Percentiles rank a stretch among this genome's conserved stretches.
These are phyloP conservation scores for Trichoderma virens DNA, from an alignment of 495 filamentous ascomycete genomes.

Conservation along the genomic window DNA sequence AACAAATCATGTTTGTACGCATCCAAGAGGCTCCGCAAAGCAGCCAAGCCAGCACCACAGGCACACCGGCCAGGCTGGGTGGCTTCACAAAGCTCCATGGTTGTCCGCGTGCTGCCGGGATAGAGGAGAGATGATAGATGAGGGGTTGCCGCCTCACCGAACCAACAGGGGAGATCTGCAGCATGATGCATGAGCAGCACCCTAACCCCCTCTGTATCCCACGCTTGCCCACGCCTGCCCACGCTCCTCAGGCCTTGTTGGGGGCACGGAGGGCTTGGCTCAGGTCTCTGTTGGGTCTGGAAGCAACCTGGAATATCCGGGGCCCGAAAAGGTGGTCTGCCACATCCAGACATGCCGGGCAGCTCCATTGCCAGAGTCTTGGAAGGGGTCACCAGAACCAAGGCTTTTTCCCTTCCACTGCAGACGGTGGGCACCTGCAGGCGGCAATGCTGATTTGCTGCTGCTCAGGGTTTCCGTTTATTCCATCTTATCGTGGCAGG, in stretches of 20 bases:
- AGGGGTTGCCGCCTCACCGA: background rate
- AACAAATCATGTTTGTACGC: too few relatives aligned
- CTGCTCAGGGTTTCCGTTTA: too few relatives aligned
- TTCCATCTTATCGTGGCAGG: too few relatives aligned
- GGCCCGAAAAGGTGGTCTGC: background rate
- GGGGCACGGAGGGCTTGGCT: background rate
- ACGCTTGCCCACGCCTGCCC: slow-evolving; percentile 8
- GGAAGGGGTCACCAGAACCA: background rate
- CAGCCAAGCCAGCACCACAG: too few relatives aligned
- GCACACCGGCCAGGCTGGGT: too few relatives aligned
- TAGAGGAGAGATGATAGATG: too few relatives aligned
- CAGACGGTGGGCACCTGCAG: background rate
- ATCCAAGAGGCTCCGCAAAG: too few relatives aligned
- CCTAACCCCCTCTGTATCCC: slow-evolving; percentile 1
- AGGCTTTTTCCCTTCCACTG: background rate
- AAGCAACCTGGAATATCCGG: slow-evolving; percentile 7
- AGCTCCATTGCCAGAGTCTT: background rate
- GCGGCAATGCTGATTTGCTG: background rate
- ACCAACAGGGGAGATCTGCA: slow-evolving; percentile 6
- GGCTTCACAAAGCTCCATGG: too few relatives aligned
- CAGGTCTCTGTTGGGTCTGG: background rate
- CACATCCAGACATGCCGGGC: background rate
- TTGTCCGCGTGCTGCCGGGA: background rate
- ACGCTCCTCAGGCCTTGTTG: background rate
- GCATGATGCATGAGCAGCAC: slow-evolving; percentile 1